Evolutionary conservation across 805 yeast species (phyloP).

Genomic region (Danielia oregonensis): DNA sequence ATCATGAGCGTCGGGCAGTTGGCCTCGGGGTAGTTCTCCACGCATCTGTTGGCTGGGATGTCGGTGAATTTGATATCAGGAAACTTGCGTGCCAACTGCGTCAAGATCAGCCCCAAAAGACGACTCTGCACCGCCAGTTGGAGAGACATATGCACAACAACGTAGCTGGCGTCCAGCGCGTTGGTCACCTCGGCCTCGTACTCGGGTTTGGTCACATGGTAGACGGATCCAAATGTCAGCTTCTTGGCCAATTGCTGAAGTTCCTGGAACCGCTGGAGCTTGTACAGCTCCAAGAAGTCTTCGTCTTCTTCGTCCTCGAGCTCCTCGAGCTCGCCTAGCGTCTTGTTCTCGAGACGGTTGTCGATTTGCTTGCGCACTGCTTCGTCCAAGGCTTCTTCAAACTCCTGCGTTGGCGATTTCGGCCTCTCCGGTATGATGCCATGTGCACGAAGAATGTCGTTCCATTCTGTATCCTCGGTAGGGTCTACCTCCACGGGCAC

Average conservation of each 20-base stretch:
- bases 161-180: constrained; percentile 61
- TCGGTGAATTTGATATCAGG: constrained; percentile 88
- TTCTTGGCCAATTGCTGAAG: constrained; percentile 55
- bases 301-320: constrained; percentile 93
- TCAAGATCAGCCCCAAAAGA: constrained; percentile 57
- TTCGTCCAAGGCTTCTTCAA: constrained; percentile 85
- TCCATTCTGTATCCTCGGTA: constrained; percentile 98
- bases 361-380: constrained; percentile 78
- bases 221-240: constrained; percentile 69
- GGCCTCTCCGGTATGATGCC: constrained; percentile 93
- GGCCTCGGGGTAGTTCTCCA: constrained; percentile 84
- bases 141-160: constrained; percentile 73
- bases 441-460: constrained; percentile 83
- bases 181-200: constrained; percentile 82
- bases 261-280: constrained; percentile 74
- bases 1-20: constrained; percentile 90
- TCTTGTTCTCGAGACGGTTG: constrained; percentile 72
- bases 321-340: constrained; percentile 78
- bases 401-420: constrained; percentile 79
- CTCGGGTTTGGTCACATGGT: constrained; percentile 81
- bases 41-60: constrained; percentile 85
- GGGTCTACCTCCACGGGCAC: constrained; percentile 89
- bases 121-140: constrained; percentile 71
- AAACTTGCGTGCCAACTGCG: constrained; percentile 59
- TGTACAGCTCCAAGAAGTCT: constrained; percentile 76